phyloP scores from a whole-genome alignment of 129 eudicot genomes.

The Mikania micrantha region DNA sequence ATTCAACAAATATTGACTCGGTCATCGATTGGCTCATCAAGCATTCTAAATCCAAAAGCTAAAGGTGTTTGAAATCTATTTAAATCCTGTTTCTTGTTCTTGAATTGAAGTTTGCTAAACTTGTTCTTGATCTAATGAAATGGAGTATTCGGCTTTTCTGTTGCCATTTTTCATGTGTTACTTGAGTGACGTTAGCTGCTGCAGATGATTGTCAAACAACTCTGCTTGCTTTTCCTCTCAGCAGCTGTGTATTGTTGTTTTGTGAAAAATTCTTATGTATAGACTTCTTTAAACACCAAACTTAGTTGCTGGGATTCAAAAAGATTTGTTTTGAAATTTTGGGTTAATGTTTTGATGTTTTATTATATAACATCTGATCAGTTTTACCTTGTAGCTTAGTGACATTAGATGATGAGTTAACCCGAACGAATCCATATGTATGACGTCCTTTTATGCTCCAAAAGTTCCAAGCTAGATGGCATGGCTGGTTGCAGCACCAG shows the following conservation, averaged over 20 bases:
- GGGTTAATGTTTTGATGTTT: background rate
- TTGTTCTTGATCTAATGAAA: background rate
- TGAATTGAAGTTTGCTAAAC: background rate
- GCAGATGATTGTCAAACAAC: background rate
- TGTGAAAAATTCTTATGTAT: background rate
- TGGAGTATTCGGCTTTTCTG: background rate
- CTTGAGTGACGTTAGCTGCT: background rate
- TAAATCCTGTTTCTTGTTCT: background rate
- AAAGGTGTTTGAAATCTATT: background rate
- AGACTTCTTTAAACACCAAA: background rate
- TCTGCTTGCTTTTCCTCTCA: background rate
- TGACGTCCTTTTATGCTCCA: too few species aligned
- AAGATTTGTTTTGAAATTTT: background rate
- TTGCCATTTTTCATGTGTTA: conserved; percentile 6
- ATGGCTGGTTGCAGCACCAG: too few species aligned
- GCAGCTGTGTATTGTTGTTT: conserved; percentile 6
- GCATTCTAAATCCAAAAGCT: conserved; percentile 27
- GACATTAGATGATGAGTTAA: too few species aligned
- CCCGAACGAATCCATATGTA: too few species aligned
- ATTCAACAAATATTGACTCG: conserved; percentile 43
- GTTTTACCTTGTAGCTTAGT: too few species aligned
- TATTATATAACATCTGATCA: too few species aligned
- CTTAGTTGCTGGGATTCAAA: background rate
- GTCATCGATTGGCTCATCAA: conserved; percentile 61
- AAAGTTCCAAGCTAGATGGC: too few species aligned